Percentiles rank a stretch among this genome's conserved stretches.
Conservation (phyloP, 2,329 filamentous ascomycete species). For the Septoria linicola region DNA sequence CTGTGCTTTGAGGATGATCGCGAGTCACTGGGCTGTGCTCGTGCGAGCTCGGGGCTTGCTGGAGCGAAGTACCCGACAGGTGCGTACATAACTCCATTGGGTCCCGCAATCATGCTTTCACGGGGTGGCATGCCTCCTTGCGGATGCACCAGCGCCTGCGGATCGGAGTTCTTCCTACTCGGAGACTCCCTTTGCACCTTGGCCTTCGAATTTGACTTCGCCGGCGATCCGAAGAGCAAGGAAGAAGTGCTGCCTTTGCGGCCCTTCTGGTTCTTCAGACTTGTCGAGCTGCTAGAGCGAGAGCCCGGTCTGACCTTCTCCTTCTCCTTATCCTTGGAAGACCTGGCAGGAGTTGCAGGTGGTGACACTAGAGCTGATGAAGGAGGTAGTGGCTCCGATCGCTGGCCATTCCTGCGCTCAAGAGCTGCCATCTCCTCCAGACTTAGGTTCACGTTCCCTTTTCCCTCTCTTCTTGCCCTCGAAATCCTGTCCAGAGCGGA, state of each 20-base stretch:
- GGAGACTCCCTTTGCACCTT: constrained; percentile 26
- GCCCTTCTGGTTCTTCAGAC: constrained; percentile 38
- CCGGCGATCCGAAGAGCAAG: constrained; percentile 36
- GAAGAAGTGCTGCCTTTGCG: constrained; percentile 37
- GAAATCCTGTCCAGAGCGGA: constrained; percentile 77
- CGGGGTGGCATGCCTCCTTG: constrained; percentile 4
- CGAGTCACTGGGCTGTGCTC: constrained; percentile 4
- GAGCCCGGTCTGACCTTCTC: constrained; percentile 35
- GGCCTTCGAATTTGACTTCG: constrained; percentile 38
- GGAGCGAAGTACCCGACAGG: constrained; percentile 34
- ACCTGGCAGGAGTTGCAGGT: constrained; percentile 32
- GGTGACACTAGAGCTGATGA: constrained; percentile 33
- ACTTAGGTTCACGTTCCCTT: constrained; percentile 75
- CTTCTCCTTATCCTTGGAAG: constrained; percentile 18
- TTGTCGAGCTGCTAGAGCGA: constrained; percentile 40
- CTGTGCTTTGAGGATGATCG: constrained; percentile 30
- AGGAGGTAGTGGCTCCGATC: constrained; percentile 26
- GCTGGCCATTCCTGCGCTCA: constrained; percentile 50
- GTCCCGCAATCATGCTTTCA: constrained; percentile 43
- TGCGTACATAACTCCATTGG: constrained; percentile 50
- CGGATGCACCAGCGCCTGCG: constrained; percentile 25
- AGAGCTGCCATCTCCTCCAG: constrained; percentile 78
- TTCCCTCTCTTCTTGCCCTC: constrained; percentile 72
- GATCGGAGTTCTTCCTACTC: constrained; percentile 31
- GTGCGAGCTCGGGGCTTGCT: constrained; percentile 25